These are phyloP conservation scores for Musa acuminata DNA, from an alignment of 176 grass and related monocot genomes.

Conservation along the genomic window DNA sequence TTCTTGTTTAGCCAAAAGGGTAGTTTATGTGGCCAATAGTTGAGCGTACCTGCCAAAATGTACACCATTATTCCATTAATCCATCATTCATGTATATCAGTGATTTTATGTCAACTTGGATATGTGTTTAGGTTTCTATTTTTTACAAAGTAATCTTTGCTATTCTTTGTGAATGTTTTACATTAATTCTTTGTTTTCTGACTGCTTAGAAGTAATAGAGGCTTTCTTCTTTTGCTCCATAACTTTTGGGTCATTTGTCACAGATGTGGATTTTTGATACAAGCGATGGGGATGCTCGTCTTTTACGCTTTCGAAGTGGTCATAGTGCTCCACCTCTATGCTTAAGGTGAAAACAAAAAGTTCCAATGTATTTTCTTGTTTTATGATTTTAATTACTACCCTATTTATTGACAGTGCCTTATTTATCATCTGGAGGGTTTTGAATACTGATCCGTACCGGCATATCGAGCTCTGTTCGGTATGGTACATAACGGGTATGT, in stretches of 20 bases:
- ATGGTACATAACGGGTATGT: too few relatives aligned
- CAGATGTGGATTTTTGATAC: conserved; percentile 99
- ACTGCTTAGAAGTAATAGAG: neutral
- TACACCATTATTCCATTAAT: neutral
- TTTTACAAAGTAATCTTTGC: neutral
- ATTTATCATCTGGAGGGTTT: neutral
- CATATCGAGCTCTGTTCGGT: too few relatives aligned
- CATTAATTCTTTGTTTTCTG: neutral
- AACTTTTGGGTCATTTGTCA: neutral
- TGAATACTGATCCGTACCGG: too few relatives aligned
- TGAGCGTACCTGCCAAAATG: neutral
- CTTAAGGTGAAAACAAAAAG: conserved; percentile 45
- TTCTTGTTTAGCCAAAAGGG: neutral
- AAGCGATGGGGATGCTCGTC: conserved; percentile 74
- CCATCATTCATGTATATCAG: neutral
- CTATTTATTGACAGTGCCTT: too few relatives aligned
- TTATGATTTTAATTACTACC: conserved; percentile 1
- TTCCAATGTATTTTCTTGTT: neutral
- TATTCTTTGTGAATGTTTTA: neutral
- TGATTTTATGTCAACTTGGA: too few relatives aligned
- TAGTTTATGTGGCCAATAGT: neutral
- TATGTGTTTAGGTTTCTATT: neutral
- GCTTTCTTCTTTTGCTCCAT: neutral
- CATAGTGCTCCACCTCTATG: conserved; percentile 93
- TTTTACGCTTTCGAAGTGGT: conserved; percentile 93